phyloP scores from a whole-genome alignment of 1,284 basidiomycete species.

The Rhizoctonia solani region DNA sequence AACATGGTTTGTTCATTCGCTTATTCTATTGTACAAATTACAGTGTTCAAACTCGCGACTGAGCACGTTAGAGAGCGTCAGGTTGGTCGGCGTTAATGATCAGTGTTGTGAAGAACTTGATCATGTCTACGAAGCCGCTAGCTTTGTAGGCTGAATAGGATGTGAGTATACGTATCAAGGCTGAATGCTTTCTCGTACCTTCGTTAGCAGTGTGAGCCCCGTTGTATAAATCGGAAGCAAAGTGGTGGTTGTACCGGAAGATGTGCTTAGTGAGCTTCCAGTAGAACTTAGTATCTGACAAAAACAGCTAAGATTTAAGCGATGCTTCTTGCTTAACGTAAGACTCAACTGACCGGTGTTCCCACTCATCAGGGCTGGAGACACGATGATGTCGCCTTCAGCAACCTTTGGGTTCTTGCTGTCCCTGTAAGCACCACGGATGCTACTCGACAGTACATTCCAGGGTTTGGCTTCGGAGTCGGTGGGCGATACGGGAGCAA shows the following conservation, averaged over 20 bases:
- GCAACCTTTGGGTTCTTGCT: conserved; percentile 25
- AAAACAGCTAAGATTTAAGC: background rate
- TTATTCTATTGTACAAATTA: conserved; percentile 3
- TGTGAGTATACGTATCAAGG: background rate
- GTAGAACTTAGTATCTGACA: conserved; percentile 56
- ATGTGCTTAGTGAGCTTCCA: conserved; percentile 57
- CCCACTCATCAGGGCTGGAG: conserved; percentile 56
- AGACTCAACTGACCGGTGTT: conserved; percentile 44
- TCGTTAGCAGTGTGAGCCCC: conserved; percentile 70
- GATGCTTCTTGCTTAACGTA: background rate
- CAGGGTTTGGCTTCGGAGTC: conserved; percentile 49
- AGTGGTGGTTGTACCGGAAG: conserved; percentile 54
- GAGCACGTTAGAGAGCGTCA: background rate
- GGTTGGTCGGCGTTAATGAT: conserved; percentile 22
- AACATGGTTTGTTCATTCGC: background rate
- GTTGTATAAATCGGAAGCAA: conserved; percentile 37
- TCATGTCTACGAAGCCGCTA: conserved; percentile 25
- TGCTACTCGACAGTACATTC: conserved; percentile 55
- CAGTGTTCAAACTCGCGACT: background rate
- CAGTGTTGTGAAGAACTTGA: conserved; percentile 28
- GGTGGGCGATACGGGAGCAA: conserved; percentile 58
- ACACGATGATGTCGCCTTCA: conserved; percentile 49
- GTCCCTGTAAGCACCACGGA: conserved; percentile 45
- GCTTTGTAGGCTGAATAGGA: conserved; percentile 13
- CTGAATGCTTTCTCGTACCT: conserved; percentile 43